Evolutionary conservation across 176 grass and related monocot species (phyloP).

Genomic region (Zizania latifolia): DNA sequence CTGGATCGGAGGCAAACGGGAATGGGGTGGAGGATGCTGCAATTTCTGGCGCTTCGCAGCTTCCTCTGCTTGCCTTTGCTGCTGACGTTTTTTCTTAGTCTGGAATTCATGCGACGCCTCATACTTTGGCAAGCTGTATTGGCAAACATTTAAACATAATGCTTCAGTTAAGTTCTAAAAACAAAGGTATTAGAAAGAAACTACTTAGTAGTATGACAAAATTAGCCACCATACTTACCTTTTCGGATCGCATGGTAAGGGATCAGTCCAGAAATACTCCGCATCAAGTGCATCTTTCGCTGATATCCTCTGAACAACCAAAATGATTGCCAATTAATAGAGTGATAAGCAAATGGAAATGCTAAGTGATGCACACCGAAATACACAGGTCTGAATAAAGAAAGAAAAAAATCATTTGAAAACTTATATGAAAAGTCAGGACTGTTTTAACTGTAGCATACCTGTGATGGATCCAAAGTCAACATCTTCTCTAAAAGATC

Average conservation of each 20-base stretch:
- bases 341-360: neutral
- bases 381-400: neutral
- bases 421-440: neutral
- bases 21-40: constrained; percentile 77
- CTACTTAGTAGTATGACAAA: neutral
- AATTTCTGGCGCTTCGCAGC: constrained; percentile 83
- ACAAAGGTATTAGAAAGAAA: neutral
- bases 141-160: neutral
- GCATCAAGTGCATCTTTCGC: constrained; percentile 93
- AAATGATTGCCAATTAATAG: neutral
- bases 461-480: constrained; percentile 77
- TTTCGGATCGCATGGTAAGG: constrained; percentile 84
- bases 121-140: constrained; percentile 76
- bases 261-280: constrained; percentile 97
- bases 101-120: constrained; percentile 92
- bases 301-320: constrained; percentile 65
- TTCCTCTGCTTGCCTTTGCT: constrained; percentile 90
- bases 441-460: constrained; percentile 16
- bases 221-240: constrained; percentile 32
- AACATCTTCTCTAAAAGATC: constrained; percentile 93
- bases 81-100: constrained; percentile 92
- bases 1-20: constrained; percentile 87
- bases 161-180: neutral
- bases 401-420: neutral
- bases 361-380: neutral